Conservation (phyloP, 495 filamentous ascomycete species). For the Hypoxylon rickii region DNA sequence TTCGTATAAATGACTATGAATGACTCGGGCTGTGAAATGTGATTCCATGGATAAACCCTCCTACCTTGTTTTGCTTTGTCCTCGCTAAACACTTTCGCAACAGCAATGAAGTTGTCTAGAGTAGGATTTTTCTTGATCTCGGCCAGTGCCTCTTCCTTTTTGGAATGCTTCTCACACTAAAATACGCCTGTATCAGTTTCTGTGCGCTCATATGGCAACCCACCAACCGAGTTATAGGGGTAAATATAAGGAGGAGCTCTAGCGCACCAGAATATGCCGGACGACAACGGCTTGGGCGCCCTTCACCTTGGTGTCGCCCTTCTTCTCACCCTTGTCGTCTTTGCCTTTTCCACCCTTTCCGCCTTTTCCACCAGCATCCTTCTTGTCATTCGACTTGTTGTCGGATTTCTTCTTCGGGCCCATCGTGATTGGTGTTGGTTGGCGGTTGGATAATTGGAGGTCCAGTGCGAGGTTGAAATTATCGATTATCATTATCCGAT, state of each 20-base stretch:
- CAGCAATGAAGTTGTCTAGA: constrained; percentile 82
- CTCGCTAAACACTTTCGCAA: constrained; percentile 82
- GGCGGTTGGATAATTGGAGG: constrained; percentile 9
- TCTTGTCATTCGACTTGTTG: constrained; percentile 50
- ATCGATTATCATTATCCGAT: no score
- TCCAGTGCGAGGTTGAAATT: constrained; percentile 4
- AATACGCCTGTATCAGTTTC: constrained; percentile 8
- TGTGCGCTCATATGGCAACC: not conserved
- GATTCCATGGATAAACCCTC: no score
- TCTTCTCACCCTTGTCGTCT: constrained; percentile 49
- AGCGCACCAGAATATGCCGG: constrained; percentile 79
- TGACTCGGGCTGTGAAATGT: no score
- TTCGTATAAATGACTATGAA: no score
- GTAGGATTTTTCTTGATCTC: constrained; percentile 66
- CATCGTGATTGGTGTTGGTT: constrained; percentile 21
- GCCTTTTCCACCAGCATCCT: constrained; percentile 46
- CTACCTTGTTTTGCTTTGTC: constrained; percentile 85
- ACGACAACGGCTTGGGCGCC: constrained; percentile 81
- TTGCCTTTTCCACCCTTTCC: constrained; percentile 55
- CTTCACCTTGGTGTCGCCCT: constrained; percentile 59
- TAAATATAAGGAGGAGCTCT: not conserved
- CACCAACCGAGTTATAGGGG: not conserved
- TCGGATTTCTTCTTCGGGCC: constrained; percentile 39
- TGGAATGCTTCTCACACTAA: constrained; percentile 86
- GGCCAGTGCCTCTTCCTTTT: constrained; percentile 84